Evolutionary conservation across 2,329 filamentous ascomycete genomes (phyloP).

Genomic region (Cordyceps militaris): DNA sequence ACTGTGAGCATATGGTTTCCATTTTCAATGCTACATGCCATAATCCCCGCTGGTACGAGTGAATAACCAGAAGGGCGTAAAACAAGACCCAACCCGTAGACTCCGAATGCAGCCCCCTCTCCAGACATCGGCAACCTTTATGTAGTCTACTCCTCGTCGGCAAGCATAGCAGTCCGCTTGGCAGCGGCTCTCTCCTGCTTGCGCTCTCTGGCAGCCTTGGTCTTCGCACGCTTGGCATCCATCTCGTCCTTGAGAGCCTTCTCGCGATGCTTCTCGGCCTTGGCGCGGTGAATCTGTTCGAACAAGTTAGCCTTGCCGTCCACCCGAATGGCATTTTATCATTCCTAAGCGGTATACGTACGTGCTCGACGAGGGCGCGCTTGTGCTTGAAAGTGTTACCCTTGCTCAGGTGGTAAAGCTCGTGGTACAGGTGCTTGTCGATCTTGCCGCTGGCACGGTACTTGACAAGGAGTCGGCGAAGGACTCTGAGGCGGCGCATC

Average conservation of each 20-base stretch:
- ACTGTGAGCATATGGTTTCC: constrained; percentile 42
- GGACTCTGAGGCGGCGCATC: constrained; percentile 99
- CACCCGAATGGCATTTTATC: constrained; percentile 1
- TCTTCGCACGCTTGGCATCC: constrained; percentile 99
- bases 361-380: constrained; percentile 98
- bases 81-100: constrained; percentile 51
- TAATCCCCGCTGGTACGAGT: constrained; percentile 44
- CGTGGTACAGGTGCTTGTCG: constrained; percentile 99
- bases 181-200: constrained; percentile 84
- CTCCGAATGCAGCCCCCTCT: constrained; percentile 53
- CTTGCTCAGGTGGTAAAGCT: constrained; percentile 99
- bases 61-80: constrained; percentile 39
- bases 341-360: constrained; percentile 51
- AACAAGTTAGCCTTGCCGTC: constrained; percentile 7
- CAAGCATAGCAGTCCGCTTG: constrained; percentile 83
- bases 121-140: constrained; percentile 39
- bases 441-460: constrained; percentile 99
- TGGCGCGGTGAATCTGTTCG: constrained; percentile 94
- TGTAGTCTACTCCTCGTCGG: constrained; percentile 52
- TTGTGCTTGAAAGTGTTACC: constrained; percentile 99
- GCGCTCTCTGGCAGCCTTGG: constrained; percentile 99
- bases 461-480: constrained; percentile 98
- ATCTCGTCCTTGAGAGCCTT: constrained; percentile 96
- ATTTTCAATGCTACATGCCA: constrained; percentile 53
- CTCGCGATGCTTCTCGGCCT: constrained; percentile 98